A percentile compares a stretch with the other conserved stretches of the same genome.
These are phyloP conservation scores for Berkeleyomyces rouxiae DNA, from an alignment of 2,329 filamentous ascomycete species.

Conservation along the genomic window DNA sequence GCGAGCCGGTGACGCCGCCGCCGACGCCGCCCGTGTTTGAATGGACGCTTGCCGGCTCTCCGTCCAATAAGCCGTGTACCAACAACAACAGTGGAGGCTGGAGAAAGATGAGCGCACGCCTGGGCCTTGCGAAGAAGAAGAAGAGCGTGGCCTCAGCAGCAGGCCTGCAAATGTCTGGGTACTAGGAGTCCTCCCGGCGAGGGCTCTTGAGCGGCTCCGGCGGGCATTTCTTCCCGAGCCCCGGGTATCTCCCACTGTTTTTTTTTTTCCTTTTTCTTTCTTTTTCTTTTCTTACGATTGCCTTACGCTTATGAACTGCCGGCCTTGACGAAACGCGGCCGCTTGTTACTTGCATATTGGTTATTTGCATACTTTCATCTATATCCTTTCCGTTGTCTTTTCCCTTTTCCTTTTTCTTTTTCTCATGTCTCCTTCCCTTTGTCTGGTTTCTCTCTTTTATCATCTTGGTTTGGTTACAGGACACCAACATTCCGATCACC, in stretches of 20 bases:
- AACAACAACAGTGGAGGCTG: slow-evolving; percentile 43
- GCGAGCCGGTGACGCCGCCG: slow-evolving; percentile 57
- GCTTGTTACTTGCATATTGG: not conserved
- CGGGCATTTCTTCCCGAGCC: not conserved
- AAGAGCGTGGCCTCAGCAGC: slow-evolving; percentile 1
- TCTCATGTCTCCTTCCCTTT: not conserved
- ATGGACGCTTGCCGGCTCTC: slow-evolving; percentile 34
- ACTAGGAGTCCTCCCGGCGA: not conserved
- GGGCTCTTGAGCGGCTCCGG: not conserved
- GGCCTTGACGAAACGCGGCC: not conserved
- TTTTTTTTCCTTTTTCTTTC: not conserved
- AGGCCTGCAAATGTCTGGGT: not conserved
- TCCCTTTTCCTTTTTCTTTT: slow-evolving; percentile 2
- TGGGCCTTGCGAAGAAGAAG: slow-evolving; percentile 28
- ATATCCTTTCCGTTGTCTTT: not conserved
- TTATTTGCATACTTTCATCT: slow-evolving; percentile 3
- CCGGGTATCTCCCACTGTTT: not conserved
- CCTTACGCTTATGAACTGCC: slow-evolving; percentile 2
- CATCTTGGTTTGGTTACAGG: not conserved
- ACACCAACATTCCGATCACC: slow-evolving; percentile 3
- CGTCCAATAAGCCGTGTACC: slow-evolving; percentile 36
- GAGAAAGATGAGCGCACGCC: slow-evolving; percentile 47
- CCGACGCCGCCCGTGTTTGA: slow-evolving; percentile 52
- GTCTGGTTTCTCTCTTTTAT: not conserved
- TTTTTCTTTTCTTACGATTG: not conserved